phyloP scores from a whole-genome alignment of 768 basidiomycete species.

The Pleurotus giganteus region DNA sequence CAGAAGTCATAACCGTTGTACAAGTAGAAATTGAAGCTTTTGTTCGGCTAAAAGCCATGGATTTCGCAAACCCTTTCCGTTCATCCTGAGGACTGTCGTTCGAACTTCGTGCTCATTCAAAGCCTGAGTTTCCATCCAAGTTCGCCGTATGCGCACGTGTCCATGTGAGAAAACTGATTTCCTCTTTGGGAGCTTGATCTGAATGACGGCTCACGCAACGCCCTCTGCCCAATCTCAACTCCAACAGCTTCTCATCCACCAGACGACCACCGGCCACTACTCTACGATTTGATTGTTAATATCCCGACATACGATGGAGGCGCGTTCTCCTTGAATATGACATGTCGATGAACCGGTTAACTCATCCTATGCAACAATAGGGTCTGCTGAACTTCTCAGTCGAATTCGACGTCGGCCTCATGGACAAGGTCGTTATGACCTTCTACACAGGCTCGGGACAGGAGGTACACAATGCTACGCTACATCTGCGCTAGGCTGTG shows the following conservation, averaged over 20 bases:
- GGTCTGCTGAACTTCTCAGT: conserved; percentile 89
- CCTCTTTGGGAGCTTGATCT: no score
- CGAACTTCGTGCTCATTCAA: no score
- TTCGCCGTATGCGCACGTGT: no score
- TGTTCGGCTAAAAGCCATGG: no score
- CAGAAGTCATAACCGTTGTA: no score
- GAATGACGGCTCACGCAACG: neutral
- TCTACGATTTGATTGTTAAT: conserved; percentile 1
- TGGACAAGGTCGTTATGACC: conserved; percentile 92
- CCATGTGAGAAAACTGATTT: no score
- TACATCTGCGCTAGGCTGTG: conserved; percentile 1
- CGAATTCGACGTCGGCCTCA: conserved; percentile 88
- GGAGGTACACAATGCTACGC: conserved; percentile 55
- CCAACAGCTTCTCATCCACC: neutral
- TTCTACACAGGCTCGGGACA: conserved; percentile 84
- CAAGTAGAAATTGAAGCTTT: no score
- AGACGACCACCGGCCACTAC: neutral
- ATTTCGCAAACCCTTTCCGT: no score
- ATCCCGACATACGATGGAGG: conserved; percentile 43
- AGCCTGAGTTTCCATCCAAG: no score
- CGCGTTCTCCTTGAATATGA: conserved; percentile 17
- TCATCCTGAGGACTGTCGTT: no score
- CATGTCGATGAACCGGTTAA: conserved; percentile 11
- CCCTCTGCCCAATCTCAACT: conserved; percentile 3
- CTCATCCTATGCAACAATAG: conserved; percentile 40